Evolutionary conservation across 192 early-diverging fungal genomes (phyloP), one percentile per base, ranked within the genome.

Genomic region (Diversispora epigaea): DNA sequence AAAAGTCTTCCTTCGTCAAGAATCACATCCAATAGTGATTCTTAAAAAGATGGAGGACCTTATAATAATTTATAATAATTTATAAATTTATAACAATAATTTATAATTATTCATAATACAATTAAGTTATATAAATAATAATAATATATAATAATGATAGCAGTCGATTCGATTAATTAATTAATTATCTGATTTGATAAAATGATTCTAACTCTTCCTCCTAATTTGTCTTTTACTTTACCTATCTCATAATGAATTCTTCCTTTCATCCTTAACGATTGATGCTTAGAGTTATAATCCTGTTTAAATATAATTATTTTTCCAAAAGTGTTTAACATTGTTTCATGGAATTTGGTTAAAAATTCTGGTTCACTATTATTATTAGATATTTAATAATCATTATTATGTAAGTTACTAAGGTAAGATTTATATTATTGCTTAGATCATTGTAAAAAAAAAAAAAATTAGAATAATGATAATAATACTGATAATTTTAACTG

Each of bases 191-290:
- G 76, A 58, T 63, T 72, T 76, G 14, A 76, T 50, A 73, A 52
- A 39, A 83, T 63, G 2, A 80, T 32, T 47, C 76, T 65, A 52
- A 85, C 44, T 47, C 81, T 50, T 15, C 84, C 84, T 55, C 84
- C 84, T 61, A 85, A 81, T 46, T 77, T 79, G 69, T 54, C 73
- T 25, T 77, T 80, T 21, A 85, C 77, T 40, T 85, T 75, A 50
- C 73, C 77, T 74, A 58, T 85, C 84, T 45, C 80, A 85, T 22
- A 77, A 76, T 41, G 79, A 79, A 56, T 83, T 78, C 17, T 61
- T 63, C 84, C 81, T 55, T 83, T 76, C 39, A 32, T 32, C 25
- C 57, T 55, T 68, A 85, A 64, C 2, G 63, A 68, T 14, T 17
- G 40, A 44, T 45, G 40, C 46, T 85, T 81, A 39, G 32, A 25